Evolutionary conservation across 2,329 filamentous ascomycete species (phyloP).

Genomic region (Cadophora luteo-olivacea): DNA sequence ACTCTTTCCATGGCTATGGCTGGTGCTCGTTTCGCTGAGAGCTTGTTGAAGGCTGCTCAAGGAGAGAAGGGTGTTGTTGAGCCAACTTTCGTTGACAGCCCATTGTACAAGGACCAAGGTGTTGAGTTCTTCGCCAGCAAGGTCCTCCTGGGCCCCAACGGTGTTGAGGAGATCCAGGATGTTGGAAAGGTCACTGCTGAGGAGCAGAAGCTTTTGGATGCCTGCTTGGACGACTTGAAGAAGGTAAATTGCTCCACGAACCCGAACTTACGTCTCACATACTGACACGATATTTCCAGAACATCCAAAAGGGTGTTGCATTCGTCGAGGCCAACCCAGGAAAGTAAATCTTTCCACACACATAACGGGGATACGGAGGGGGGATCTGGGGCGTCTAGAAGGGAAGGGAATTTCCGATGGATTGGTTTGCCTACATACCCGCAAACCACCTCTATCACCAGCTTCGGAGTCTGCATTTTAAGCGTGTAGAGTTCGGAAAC

Average conservation of each 20-base stretch:
- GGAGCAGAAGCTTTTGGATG: conserved; percentile 91
- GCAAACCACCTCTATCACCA: conserved; percentile 10
- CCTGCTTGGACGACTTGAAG: conserved; percentile 82
- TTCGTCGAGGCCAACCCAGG: conserved; percentile 66
- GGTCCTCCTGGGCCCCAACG: conserved; percentile 95
- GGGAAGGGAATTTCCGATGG: conserved; percentile 17
- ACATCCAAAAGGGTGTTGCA: conserved; percentile 87
- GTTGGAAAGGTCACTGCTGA: conserved; percentile 83
- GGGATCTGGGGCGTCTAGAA: conserved; percentile 18
- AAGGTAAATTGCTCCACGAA: conserved; percentile 49
- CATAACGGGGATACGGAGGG: not conserved
- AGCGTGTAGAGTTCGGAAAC: conserved; percentile 20
- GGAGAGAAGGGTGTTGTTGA: conserved; percentile 95
- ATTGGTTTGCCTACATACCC: conserved; percentile 13
- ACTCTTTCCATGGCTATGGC: conserved; percentile 99
- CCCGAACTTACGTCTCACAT: not conserved
- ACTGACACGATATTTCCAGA: conserved; percentile 55
- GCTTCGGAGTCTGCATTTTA: conserved; percentile 19
- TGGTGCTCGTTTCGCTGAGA: conserved; percentile 84
- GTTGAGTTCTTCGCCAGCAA: conserved; percentile 96
- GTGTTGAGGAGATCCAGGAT: conserved; percentile 91
- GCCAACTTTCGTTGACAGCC: conserved; percentile 96
- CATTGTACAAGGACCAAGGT: conserved; percentile 98
- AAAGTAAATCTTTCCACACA: conserved; percentile 53
- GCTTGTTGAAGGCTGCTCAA: conserved; percentile 87